Evolutionary conservation across 1,284 basidiomycete species (phyloP), one percentile per base, ranked within the genome.

Genomic region (Malassezia brasiliensis): DNA sequence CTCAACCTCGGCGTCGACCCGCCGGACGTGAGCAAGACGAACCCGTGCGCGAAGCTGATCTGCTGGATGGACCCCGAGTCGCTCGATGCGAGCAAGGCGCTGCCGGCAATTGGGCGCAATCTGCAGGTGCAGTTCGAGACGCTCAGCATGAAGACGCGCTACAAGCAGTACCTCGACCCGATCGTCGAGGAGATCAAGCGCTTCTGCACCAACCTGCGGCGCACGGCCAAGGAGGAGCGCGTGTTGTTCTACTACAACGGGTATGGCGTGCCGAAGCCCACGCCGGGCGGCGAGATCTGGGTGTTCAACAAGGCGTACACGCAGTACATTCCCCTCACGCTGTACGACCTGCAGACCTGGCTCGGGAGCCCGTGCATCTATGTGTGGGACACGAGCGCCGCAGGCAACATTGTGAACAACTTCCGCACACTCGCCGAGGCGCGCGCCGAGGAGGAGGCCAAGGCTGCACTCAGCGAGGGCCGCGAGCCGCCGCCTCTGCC

Each of bases 181-280:
- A 87, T 88, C 1, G 86, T 93, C 62, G 91, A 96, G 69, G 93
- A 98, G 68, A 82, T 93, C 40, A 87, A 88, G 71, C 85, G 87
- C 53, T 88, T 90, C 69, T 96, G 90, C 73, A 82, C 85, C 56
- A 84, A 82, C 34, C 77, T 94, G 49, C 84, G 93, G 52, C 87
- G 87, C 69, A 83, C 85, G 50, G 90, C 93, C 2, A 89, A 90
- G 72, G 88, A 93, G 50, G 94, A 98, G 71, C 85, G 94, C 1
- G 85, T 90, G 11, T 79, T 96, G 35, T 96, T 96, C 77, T 91
- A 98, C 77, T 98, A 98, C 79, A 98, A 98, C 68, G 94, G 93
- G 2, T 94, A 96, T 64, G 93, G 93, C 32, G 93, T 98, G 14
- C 93, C 94, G 1, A 93, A 90, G 69, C 94, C 93, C 2, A 98